phyloP scores from a whole-genome alignment of 371 early-diverging fungal genomes.

The Funneliformis caledonium region DNA sequence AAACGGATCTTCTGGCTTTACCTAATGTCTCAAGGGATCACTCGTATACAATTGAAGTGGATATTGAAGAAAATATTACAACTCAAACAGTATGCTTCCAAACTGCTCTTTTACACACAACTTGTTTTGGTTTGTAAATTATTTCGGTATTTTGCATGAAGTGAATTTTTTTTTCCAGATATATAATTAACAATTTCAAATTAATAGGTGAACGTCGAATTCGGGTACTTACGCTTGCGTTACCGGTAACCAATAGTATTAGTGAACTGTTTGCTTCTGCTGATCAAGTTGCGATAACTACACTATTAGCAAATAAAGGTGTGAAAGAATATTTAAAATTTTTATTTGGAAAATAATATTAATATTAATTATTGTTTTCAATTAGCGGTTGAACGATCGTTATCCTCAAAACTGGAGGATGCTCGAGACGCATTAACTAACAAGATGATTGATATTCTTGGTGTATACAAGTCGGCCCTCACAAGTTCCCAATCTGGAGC shows the following conservation, averaged over 20 bases:
- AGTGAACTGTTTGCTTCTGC: constrained; percentile 82
- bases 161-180: not conserved
- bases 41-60: constrained; percentile 89
- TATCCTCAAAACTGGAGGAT: constrained; percentile 90
- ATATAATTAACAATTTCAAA: not conserved
- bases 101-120: constrained; percentile 94
- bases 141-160: not conserved
- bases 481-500: constrained; percentile 74
- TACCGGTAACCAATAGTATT: constrained; percentile 85
- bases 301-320: constrained; percentile 87
- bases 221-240: constrained; percentile 90
- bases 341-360: not conserved
- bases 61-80: constrained; percentile 84
- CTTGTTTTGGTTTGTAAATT: constrained; percentile 55
- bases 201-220: constrained; percentile 89
- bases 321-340: not conserved
- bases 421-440: constrained; percentile 92
- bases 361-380: not conserved
- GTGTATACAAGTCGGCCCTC: constrained; percentile 84
- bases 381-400: constrained; percentile 75
- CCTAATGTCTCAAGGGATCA: constrained; percentile 96
- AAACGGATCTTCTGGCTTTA: constrained; percentile 92
- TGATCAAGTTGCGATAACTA: constrained; percentile 85
- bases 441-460: constrained; percentile 85
- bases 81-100: constrained; percentile 91